Conservation (phyloP, 306 rosid species). For the Adenanthera pavonina region DNA sequence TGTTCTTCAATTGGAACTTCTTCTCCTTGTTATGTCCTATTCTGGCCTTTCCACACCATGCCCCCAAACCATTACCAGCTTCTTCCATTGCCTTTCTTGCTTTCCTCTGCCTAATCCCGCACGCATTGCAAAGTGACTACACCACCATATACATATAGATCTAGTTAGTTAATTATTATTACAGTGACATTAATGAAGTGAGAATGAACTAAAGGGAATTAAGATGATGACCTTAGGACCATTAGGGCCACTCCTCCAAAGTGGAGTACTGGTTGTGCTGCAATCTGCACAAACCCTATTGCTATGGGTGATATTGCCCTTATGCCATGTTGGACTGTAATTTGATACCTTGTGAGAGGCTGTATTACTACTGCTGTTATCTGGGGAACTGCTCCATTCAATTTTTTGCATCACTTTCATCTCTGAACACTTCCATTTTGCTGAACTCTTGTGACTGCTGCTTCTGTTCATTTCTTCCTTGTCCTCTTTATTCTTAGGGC, state of each 20-base stretch:
- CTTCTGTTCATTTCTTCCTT: slow-evolving; percentile 36
- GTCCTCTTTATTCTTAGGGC: background rate
- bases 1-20: slow-evolving; percentile 52
- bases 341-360: background rate
- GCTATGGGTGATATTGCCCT: background rate
- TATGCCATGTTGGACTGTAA: background rate
- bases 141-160: background rate
- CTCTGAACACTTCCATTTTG: slow-evolving; percentile 49
- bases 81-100: slow-evolving; percentile 61
- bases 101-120: slow-evolving; percentile 86
- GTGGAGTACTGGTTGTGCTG: slow-evolving; percentile 78
- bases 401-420: slow-evolving; percentile 67
- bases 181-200: background rate
- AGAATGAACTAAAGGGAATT: background rate
- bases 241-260: slow-evolving; percentile 92
- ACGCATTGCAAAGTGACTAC: slow-evolving; percentile 95
- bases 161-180: background rate
- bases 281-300: slow-evolving; percentile 87
- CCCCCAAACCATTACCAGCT: background rate
- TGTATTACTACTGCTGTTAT: background rate
- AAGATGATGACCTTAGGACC: slow-evolving; percentile 76
- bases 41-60: background rate
- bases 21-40: slow-evolving; percentile 57
- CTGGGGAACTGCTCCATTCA: background rate
- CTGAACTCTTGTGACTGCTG: slow-evolving; percentile 33